Percentiles rank a stretch among this genome's conserved stretches.
phyloP scores from a whole-genome alignment of 2,329 filamentous ascomycete genomes.

The Fusarium oxysporum region DNA sequence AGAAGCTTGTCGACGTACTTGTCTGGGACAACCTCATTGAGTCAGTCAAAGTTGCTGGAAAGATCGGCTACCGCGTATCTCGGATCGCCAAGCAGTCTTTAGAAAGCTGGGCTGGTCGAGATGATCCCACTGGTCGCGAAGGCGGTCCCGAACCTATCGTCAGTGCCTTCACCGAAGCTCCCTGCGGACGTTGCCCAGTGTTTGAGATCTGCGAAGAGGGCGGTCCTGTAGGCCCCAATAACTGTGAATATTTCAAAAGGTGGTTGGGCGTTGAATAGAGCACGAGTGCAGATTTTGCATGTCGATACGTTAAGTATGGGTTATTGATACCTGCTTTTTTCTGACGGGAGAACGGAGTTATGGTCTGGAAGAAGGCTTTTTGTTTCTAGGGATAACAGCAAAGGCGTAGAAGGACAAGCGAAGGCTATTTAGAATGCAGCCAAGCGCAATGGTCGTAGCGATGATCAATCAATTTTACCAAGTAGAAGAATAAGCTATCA shows the following conservation, averaged over 20 bases:
- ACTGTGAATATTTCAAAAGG: constrained; percentile 89
- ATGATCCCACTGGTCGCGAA: constrained; percentile 52
- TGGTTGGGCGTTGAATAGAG: constrained; percentile 73
- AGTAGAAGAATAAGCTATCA: neutral
- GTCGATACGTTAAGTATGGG: neutral
- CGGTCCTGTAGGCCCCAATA: constrained; percentile 88
- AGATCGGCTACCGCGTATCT: constrained; percentile 65
- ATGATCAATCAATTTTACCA: constrained; percentile 5
- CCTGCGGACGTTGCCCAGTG: constrained; percentile 92
- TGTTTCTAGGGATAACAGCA: constrained; percentile 39
- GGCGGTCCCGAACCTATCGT: constrained; percentile 58
- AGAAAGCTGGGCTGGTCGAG: constrained; percentile 55
- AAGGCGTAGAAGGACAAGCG: constrained; percentile 40
- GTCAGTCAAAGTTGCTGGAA: constrained; percentile 62
- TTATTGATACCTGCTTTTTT: constrained; percentile 7
- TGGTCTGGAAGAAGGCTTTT: constrained; percentile 24
- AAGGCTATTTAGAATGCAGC: constrained; percentile 22
- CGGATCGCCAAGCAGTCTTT: constrained; percentile 60
- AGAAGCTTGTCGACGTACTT: constrained; percentile 88
- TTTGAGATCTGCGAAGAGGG: constrained; percentile 93
- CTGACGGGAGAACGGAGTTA: constrained; percentile 41
- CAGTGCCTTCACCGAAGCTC: constrained; percentile 87
- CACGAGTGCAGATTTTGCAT: constrained; percentile 15
- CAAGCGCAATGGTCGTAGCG: constrained; percentile 11
- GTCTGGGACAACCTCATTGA: constrained; percentile 90